Evolutionary conservation across 2,329 filamentous ascomycete species (phyloP).

Genomic region (Claviceps cyperi): DNA sequence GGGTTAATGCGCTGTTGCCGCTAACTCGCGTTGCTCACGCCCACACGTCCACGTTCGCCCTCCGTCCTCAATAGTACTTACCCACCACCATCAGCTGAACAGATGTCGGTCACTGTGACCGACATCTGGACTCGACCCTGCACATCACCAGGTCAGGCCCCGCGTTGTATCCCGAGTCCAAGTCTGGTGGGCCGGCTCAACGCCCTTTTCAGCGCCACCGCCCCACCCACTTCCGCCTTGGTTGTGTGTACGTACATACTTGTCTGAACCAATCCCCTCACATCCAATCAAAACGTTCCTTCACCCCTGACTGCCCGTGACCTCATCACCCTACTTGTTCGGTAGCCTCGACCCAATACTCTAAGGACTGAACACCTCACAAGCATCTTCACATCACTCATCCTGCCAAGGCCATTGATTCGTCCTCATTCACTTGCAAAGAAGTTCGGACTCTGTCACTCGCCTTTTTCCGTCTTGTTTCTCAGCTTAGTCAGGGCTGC

Average conservation of each 20-base stretch:
- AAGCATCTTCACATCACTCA: slow-evolving; percentile 1
- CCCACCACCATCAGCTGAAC: background rate
- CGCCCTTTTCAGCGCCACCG: background rate
- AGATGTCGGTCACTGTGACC: too few relatives aligned
- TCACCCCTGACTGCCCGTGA: slow-evolving; percentile 11
- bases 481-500: background rate
- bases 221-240: slow-evolving; percentile 4
- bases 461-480: background rate
- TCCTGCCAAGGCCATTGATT: slow-evolving; percentile 1
- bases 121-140: too few relatives aligned
- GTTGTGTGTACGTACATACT: background rate
- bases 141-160: too few relatives aligned
- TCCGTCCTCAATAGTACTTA: background rate
- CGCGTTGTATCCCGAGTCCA: too few relatives aligned
- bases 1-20: background rate
- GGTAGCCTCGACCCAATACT: slow-evolving; percentile 4
- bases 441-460: background rate
- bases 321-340: slow-evolving; percentile 11
- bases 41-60: background rate
- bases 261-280: background rate
- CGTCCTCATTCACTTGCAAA: background rate
- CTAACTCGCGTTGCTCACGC: background rate
- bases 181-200: too few relatives aligned
- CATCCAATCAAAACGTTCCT: slow-evolving; percentile 9
- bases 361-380: slow-evolving; percentile 1